Percentiles rank a stretch among this genome's conserved stretches.
phyloP scores from a whole-genome alignment of 495 filamentous ascomycete genomes.

The Trichoderma asperelloides region DNA sequence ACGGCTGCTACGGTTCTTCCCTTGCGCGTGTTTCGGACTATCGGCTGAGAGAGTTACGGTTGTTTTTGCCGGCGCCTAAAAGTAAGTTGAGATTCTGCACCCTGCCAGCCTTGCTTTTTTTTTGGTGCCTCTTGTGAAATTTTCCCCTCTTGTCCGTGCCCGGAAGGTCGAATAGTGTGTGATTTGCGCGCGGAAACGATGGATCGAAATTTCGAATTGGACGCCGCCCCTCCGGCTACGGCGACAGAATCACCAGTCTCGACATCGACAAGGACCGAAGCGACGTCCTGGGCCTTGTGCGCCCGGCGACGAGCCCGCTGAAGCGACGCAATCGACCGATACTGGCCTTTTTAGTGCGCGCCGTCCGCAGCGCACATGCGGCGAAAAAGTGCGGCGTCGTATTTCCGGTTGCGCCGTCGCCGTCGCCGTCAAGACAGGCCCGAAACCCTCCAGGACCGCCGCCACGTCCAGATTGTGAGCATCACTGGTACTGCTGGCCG shows the following conservation, averaged over 20 bases:
- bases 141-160: constrained; percentile 9
- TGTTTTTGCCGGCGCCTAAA: constrained; percentile 28
- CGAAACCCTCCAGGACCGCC: background rate
- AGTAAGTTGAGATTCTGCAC: constrained; percentile 23
- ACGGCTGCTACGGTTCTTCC: constrained; percentile 37
- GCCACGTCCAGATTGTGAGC: background rate
- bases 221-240: background rate
- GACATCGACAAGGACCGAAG: background rate
- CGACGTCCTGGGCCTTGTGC: background rate
- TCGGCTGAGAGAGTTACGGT: constrained; percentile 15
- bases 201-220: constrained; percentile 3
- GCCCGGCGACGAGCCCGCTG: background rate
- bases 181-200: background rate
- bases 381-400: constrained; percentile 2
- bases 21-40: constrained; percentile 27
- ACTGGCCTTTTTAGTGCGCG: background rate
- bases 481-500: background rate
- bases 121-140: constrained; percentile 7
- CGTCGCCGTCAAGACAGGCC: background rate
- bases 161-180: background rate
- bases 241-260: background rate
- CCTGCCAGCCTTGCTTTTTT: constrained; percentile 10
- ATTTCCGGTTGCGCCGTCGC: background rate
- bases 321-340: background rate
- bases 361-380: background rate